phyloP scores from a whole-genome alignment of 2,329 filamentous ascomycete genomes.

The Falciphora oryzae region DNA sequence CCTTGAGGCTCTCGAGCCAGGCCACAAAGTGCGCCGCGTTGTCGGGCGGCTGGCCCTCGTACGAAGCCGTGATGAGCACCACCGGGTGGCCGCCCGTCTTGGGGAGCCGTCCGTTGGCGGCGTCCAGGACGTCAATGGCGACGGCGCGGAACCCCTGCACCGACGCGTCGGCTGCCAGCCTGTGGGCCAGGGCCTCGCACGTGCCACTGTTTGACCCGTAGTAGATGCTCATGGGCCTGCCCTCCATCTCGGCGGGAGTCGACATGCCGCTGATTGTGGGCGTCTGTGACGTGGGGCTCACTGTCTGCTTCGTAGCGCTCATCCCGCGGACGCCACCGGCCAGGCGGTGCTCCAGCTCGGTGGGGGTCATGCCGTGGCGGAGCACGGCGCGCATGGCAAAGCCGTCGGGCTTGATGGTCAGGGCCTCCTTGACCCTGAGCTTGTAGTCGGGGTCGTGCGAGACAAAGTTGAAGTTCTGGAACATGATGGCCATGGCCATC shows the following conservation, averaged over 20 bases:
- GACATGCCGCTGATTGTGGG: constrained; percentile 57
- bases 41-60: constrained; percentile 68
- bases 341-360: constrained; percentile 40
- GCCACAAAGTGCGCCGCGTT: constrained; percentile 64
- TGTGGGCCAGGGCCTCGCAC: constrained; percentile 63
- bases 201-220: constrained; percentile 74
- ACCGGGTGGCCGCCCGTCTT: constrained; percentile 52
- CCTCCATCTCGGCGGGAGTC: constrained; percentile 33
- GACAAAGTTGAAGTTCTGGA: constrained; percentile 65
- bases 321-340: constrained; percentile 46
- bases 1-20: constrained; percentile 55
- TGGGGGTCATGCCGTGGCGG: constrained; percentile 52
- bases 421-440: constrained; percentile 51
- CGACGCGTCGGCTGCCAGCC: constrained; percentile 53
- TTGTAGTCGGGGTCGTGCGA: constrained; percentile 57
- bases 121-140: constrained; percentile 53
- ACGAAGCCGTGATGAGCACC: constrained; percentile 61
- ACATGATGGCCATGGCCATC: constrained; percentile 44
- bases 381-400: constrained; percentile 57
- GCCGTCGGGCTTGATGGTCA: constrained; percentile 59
- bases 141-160: constrained; percentile 53
- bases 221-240: constrained; percentile 54
- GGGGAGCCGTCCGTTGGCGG: constrained; percentile 54
- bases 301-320: constrained; percentile 8
- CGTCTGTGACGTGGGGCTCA: no score